Conservation (phyloP, 2,329 filamentous ascomycete genomes). For the Diaporthe citri region DNA sequence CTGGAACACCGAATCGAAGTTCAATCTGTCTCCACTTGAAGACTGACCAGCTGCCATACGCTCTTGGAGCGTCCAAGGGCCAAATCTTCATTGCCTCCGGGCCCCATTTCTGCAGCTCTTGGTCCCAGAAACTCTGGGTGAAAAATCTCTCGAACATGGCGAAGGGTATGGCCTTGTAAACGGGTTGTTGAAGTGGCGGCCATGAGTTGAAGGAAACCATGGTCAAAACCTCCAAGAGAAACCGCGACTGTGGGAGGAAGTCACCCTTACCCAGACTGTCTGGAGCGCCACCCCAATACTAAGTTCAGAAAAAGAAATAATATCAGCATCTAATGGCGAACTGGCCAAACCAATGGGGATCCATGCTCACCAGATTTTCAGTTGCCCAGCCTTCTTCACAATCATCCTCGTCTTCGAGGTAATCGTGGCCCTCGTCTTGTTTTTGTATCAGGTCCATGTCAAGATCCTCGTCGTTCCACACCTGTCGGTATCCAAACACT, state of each 20-base stretch:
- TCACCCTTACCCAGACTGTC: neutral
- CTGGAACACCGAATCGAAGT: slow-evolving; percentile 1
- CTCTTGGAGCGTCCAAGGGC: neutral
- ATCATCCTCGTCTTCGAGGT: neutral
- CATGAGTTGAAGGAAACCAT: slow-evolving; percentile 1
- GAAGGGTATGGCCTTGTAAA: slow-evolving; percentile 1
- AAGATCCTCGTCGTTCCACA: neutral
- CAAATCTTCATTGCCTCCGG: slow-evolving; percentile 21
- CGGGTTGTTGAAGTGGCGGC: neutral
- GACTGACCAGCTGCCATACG: neutral
- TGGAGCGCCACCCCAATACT: slow-evolving; percentile 18
- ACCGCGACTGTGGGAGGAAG: neutral
- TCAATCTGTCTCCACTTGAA: slow-evolving; percentile 18
- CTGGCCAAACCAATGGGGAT: neutral
- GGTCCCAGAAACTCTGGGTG: slow-evolving; percentile 30
- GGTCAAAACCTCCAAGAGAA: slow-evolving; percentile 4
- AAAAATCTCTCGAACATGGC: slow-evolving; percentile 16
- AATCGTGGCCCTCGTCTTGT: neutral
- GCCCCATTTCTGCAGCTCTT: slow-evolving; percentile 25
- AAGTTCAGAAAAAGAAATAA: neutral
- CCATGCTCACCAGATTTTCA: slow-evolving; percentile 33
- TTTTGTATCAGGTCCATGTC: neutral
- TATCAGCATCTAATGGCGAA: neutral
- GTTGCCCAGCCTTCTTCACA: slow-evolving; percentile 35
- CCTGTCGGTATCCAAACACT: slow-evolving; percentile 22